Evolutionary conservation across 2,329 filamentous ascomycete genomes (phyloP), one percentile per base, ranked within the genome.

Genomic region (Cladosporium phlei): DNA sequence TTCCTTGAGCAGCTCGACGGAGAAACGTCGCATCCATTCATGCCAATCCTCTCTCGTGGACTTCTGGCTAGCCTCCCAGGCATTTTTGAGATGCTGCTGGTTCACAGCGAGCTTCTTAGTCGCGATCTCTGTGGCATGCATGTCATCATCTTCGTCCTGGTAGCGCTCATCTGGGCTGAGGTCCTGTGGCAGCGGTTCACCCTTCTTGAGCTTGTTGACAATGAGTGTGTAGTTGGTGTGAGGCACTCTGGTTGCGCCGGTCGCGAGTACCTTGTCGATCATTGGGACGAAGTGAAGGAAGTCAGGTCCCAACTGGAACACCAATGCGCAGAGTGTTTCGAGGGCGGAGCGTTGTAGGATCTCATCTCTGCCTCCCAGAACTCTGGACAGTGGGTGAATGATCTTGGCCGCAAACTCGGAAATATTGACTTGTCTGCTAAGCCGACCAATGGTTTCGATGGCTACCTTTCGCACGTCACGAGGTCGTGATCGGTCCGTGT

Each of bases 11-110:
- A 98, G 75, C 47, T 95, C 95, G 25, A 95, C 91, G 62, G 91
- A 97, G 69, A 98, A 95, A 21, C 91, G 80, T 51, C 94, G 82
- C 68, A 98, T 88, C 93, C 93, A 99, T 66, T 99, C 93, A 59
- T 95, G 88, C 93, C 93, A 99, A 68, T 99, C 93, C 63, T 99
- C 93, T 59, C 90, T 89, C 8, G 93, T 99, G 0, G 91, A 96
- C 63, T 96, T 96, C 51, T 94, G 89, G 49, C 85, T 89, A 0
- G 94, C 93, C 58, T 97, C 93, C 93, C 93, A 99, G 0, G 94
- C 93, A 53, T 86, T 85, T 68, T 97, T 96, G 17, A 99, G 74
- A 72, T 98, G 94, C 53, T 97, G 90, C 40, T 95, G 89, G 57
- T 98, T 99, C 67, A 97, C 91, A 52, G 95, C 89, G 25, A 97